Evolutionary conservation across 164 flowering plant species (phyloP).

Genomic region (Aristolochia contorta): DNA sequence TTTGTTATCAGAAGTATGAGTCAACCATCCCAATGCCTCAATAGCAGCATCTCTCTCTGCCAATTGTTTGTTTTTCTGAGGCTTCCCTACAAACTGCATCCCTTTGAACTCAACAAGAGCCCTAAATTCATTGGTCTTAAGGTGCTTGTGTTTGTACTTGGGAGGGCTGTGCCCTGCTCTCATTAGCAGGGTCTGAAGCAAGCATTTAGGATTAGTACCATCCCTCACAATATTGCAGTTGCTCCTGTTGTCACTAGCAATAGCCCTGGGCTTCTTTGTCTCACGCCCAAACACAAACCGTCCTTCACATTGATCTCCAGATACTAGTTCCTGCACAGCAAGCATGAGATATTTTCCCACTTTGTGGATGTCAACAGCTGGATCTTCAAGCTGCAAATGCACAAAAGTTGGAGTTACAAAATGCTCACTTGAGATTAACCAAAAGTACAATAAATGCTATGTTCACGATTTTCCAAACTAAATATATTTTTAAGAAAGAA

Average conservation of each 20-base stretch:
- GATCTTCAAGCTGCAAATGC: slow-evolving; percentile 65
- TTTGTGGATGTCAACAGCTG: slow-evolving; percentile 67
- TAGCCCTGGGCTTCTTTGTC: slow-evolving; percentile 43
- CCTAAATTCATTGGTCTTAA: slow-evolving; percentile 87
- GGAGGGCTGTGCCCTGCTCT: slow-evolving; percentile 96
- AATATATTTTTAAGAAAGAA: no score
- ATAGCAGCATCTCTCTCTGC: slow-evolving; percentile 96
- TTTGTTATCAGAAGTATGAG: slow-evolving; percentile 69
- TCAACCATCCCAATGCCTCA: slow-evolving; percentile 92
- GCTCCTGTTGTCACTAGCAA: slow-evolving; percentile 14
- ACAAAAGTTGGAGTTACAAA: no score
- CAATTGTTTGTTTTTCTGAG: slow-evolving; percentile 79
- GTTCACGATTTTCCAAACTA: no score
- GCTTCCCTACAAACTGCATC: slow-evolving; percentile 97
- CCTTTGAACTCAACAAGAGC: slow-evolving; percentile 94
- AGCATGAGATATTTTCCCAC: slow-evolving; percentile 91
- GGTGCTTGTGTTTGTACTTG: slow-evolving; percentile 89
- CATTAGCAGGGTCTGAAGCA: slow-evolving; percentile 88
- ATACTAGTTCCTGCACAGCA: slow-evolving; percentile 86
- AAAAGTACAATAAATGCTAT: no score
- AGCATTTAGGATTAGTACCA: slow-evolving; percentile 88
- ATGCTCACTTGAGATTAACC: no score
- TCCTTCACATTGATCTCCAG: slow-evolving; percentile 92
- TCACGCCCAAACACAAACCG: slow-evolving; percentile 94
- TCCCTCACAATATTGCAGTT: slow-evolving; percentile 44